These are phyloP conservation scores for Mycena maculata DNA, from an alignment of 768 basidiomycete genomes.

Conservation along the genomic window DNA sequence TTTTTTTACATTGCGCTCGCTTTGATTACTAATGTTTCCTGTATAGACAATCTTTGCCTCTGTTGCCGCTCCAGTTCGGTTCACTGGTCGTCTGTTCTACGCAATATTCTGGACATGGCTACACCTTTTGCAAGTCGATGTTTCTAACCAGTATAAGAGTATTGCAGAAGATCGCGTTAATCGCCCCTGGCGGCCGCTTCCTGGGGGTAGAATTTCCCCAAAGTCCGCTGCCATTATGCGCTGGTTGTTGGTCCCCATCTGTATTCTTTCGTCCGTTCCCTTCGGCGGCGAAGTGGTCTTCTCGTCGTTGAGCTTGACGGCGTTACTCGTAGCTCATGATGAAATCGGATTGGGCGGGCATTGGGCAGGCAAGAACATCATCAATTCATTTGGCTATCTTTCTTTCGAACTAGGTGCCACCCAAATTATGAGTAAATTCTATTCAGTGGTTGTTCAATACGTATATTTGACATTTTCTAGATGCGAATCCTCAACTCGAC, in stretches of 20 bases:
- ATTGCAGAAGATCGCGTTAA: background rate
- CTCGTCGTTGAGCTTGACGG: background rate
- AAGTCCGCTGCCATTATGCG: background rate
- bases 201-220: background rate
- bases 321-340: background rate
- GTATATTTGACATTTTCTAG: background rate
- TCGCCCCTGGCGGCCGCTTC: background rate
- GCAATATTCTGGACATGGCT: background rate
- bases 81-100: background rate
- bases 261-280: background rate
- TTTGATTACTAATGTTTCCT: background rate
- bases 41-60: background rate
- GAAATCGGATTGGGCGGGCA: background rate
- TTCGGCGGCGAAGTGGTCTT: background rate
- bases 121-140: background rate
- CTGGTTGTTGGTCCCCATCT: background rate
- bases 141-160: background rate
- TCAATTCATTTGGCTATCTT: background rate
- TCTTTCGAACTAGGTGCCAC: background rate
- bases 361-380: background rate
- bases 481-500: background rate
- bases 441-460: background rate
- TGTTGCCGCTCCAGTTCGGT: constrained; percentile 1
- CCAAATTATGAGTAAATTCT: background rate
- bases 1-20: background rate